Percentiles rank a stretch among this genome's conserved stretches.
These are phyloP conservation scores for Solanum piurae DNA, from an alignment of 257 asterid genomes.

Conservation along the genomic window DNA sequence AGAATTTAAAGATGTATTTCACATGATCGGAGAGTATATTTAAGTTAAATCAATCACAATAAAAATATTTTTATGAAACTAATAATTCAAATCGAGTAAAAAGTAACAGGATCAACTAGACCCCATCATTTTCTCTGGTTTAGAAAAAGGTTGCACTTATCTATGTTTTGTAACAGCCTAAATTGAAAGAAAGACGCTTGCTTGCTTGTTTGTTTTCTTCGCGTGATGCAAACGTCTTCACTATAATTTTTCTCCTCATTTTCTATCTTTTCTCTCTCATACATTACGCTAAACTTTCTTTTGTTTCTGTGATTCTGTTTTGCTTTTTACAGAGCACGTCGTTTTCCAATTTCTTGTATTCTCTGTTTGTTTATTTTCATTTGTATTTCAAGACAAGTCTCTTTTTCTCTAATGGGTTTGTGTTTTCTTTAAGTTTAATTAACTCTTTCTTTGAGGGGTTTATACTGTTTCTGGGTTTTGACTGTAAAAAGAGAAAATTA, in stretches of 20 bases:
- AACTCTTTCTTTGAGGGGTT: conserved; percentile 9
- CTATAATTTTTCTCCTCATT: not conserved
- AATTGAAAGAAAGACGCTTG: not conserved
- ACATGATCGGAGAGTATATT: too few relatives aligned
- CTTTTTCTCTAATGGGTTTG: not conserved
- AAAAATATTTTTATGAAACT: too few relatives aligned
- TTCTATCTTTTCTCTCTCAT: not conserved
- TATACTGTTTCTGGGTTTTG: not conserved
- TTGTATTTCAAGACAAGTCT: conserved; percentile 18
- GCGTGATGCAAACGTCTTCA: not conserved
- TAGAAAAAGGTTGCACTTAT: not conserved
- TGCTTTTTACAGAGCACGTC: not conserved
- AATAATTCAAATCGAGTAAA: too few relatives aligned
- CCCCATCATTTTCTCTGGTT: not conserved
- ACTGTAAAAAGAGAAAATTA: conserved; percentile 12
- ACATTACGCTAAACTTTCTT: conserved; percentile 2
- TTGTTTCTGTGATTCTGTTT: not conserved
- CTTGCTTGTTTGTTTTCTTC: not conserved
- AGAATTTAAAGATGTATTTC: too few relatives aligned
- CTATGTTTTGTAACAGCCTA: not conserved
- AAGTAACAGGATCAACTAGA: not conserved
- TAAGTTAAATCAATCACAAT: too few relatives aligned
- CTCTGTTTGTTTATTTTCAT: not conserved
- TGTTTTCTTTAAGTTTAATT: conserved; percentile 7
- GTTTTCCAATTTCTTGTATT: not conserved